Evolutionary conservation across 108 stramenopile species (phyloP).

Genomic region (Nitzschia sp.): DNA sequence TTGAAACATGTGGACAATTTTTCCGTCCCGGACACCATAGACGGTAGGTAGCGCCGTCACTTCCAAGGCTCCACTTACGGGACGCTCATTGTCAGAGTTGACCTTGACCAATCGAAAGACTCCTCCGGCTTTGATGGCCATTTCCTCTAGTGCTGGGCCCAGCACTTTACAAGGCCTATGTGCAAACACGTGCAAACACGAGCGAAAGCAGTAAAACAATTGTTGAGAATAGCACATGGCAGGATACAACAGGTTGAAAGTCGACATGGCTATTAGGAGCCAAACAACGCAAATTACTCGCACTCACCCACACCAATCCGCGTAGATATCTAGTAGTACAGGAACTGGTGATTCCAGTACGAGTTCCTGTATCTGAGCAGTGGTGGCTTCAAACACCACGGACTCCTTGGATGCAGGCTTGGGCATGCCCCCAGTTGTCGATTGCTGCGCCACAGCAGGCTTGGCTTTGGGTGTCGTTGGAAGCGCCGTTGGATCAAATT

Average conservation of each 20-base stretch:
- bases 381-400: constrained; percentile 82
- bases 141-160: constrained; percentile 83
- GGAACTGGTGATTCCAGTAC: constrained; percentile 89
- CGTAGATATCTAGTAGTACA: constrained; percentile 83
- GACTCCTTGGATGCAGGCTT: constrained; percentile 63
- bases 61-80: constrained; percentile 66
- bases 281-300: too few relatives aligned
- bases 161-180: constrained; percentile 86
- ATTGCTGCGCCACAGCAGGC: constrained; percentile 28
- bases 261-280: too few relatives aligned
- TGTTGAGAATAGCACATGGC: too few relatives aligned
- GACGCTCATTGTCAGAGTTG: constrained; percentile 82
- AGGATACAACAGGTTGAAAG: too few relatives aligned
- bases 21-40: constrained; percentile 82
- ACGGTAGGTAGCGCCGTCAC: constrained; percentile 86
- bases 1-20: constrained; percentile 77
- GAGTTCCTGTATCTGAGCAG: constrained; percentile 68
- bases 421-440: constrained; percentile 26
- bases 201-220: too few relatives aligned
- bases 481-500: constrained; percentile 75
- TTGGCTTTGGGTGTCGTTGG: constrained; percentile 18
- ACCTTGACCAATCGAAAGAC: constrained; percentile 85
- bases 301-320: constrained; percentile 65
- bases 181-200: too few relatives aligned
- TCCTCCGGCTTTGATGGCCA: constrained; percentile 80